Percentiles rank a stretch among this genome's conserved stretches.
These are phyloP conservation scores for Ananas comosus DNA, from an alignment of 176 grass and related monocot species.

Conservation along the genomic window DNA sequence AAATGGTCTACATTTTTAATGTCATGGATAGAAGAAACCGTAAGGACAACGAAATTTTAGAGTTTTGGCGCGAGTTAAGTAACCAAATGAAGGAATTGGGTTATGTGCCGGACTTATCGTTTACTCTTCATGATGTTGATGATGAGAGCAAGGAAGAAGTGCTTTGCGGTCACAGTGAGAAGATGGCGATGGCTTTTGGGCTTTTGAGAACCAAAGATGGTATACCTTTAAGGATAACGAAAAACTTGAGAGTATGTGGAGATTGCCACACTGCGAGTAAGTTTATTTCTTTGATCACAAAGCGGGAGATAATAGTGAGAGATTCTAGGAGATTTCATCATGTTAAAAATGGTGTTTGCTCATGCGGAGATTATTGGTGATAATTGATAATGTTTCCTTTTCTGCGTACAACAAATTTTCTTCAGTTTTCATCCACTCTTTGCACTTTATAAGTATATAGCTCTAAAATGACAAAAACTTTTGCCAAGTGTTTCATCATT, in stretches of 20 bases:
- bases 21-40: neutral
- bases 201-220: slow-evolving; percentile 2
- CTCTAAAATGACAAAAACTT: no score
- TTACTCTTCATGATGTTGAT: slow-evolving; percentile 4
- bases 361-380: slow-evolving; percentile 17
- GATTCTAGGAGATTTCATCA: slow-evolving; percentile 22
- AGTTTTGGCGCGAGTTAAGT: neutral
- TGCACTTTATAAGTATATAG: no score
- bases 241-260: slow-evolving; percentile 8
- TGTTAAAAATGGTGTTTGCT: slow-evolving; percentile 12
- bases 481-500: no score
- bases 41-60: neutral
- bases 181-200: slow-evolving; percentile 14
- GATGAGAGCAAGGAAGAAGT: slow-evolving; percentile 4
- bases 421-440: no score
- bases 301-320: slow-evolving; percentile 9
- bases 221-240: slow-evolving; percentile 6
- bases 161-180: slow-evolving; percentile 10
- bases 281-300: slow-evolving; percentile 5
- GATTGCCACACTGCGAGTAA: slow-evolving; percentile 16
- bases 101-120: slow-evolving; percentile 6
- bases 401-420: no score
- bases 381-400: neutral
- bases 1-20: slow-evolving; percentile 7
- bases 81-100: slow-evolving; percentile 8